Base-by-base conservation (phyloP, 116 monocot species). In the Papilionanthe hybrid region DNA sequence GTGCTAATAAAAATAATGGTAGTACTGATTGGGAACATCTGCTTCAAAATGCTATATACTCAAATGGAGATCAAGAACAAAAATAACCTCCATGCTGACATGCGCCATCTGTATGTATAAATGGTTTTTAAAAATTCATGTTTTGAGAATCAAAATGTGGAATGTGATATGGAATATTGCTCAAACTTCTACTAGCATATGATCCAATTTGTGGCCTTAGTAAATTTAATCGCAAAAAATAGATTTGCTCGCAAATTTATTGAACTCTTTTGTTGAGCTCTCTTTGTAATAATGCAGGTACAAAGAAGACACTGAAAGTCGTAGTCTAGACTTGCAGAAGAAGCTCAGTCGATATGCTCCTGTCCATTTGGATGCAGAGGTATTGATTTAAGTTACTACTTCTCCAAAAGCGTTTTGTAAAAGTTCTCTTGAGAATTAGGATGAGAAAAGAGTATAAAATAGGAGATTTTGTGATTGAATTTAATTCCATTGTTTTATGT, bases 321-420 rank as follows among this genome's bases (percentile, higher is more conserved):
- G 87, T 22, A 84, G 82, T 81, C 44, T 91, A 78, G 53, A 47
- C 18, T 78, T 97, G 63, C 92, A 97, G 86, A 97, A 94, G 80
- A 76, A 91, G 78, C 89, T 97, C 45, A 78, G 44, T 75, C 91
- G 92, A 72, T 97, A 97, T 91, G 83, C 84, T 85, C 84, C 91
- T 37, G 85, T 97, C 55, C 72, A 80, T 82, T 82, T 97, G 49
- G 84, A 92, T 72, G 84, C 88, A 79, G 87, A 92, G 85, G 97
- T 94, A 85, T 44, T 72, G 37, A 63, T 49, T 75, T 47, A 65
- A 69, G 32, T 30, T 69, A 8, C 9, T 65, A 8, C 27, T 65
- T 65, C 5, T 65, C 27, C 17, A 27, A 10, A 65, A 9, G 27
- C 65, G 10, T 23, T 27, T 60, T n/a, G 9, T 27, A 65, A 65